Percentiles rank a stretch among this genome's conserved stretches.
Evolutionary conservation across 1,284 basidiomycete genomes (phyloP).

Genomic region (Mycosarcoma mackinlayi): DNA sequence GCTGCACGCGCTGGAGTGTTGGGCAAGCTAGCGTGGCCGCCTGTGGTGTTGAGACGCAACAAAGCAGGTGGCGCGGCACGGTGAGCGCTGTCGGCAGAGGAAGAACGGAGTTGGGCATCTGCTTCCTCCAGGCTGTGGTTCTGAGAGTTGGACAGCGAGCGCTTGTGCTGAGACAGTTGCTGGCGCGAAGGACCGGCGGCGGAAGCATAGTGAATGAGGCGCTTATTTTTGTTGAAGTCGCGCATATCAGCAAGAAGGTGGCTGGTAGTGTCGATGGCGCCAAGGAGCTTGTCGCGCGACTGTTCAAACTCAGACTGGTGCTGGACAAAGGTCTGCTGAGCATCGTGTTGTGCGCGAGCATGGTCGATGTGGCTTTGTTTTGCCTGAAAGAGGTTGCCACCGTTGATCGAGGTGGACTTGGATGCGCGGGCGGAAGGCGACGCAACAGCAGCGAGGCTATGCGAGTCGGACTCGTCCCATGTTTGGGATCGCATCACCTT

Average conservation of each 20-base stretch:
- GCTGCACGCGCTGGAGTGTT: constrained; percentile 31
- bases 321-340: constrained; percentile 39
- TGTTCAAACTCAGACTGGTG: constrained; percentile 48
- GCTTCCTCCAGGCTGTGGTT: constrained; percentile 38
- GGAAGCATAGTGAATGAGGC: constrained; percentile 85
- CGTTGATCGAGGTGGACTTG: constrained; percentile 15
- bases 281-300: constrained; percentile 41
- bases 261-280: constrained; percentile 79
- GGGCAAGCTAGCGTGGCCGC: constrained; percentile 42
- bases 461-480: constrained; percentile 31
- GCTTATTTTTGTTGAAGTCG: constrained; percentile 84
- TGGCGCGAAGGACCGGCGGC: constrained; percentile 25
- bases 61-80: constrained; percentile 33
- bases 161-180: constrained; percentile 18
- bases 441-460: constrained; percentile 19
- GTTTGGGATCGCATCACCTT: constrained; percentile 31
- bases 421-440: constrained; percentile 35
- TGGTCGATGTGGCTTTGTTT: constrained; percentile 35
- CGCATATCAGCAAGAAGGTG: constrained; percentile 79
- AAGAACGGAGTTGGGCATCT: constrained; percentile 13
- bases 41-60: constrained; percentile 41
- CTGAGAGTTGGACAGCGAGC: constrained; percentile 27
- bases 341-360: constrained; percentile 23
- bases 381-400: constrained; percentile 26
- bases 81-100: constrained; percentile 19